Evolutionary conservation across 306 rosid genomes (phyloP).

Genomic region (Prunus kanzakura): DNA sequence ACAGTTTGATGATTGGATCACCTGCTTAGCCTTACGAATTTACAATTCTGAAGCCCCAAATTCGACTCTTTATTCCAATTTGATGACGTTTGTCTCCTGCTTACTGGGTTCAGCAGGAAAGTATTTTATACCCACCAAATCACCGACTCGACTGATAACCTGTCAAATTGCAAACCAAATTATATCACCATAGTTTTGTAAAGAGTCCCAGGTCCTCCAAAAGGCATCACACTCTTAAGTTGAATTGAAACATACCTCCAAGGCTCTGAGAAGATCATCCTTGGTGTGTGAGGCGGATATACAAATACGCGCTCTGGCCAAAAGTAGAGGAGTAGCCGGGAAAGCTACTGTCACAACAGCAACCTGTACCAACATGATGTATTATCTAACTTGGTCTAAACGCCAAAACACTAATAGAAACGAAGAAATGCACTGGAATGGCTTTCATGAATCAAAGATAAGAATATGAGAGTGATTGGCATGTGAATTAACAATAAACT

Average conservation of each 20-base stretch:
- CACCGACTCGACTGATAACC: slow-evolving; percentile 78
- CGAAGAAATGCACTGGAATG: no score
- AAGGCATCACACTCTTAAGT: background rate
- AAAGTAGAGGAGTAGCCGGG: slow-evolving; percentile 76
- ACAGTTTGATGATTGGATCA: background rate
- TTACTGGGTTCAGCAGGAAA: slow-evolving; percentile 67
- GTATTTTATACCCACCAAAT: slow-evolving; percentile 72
- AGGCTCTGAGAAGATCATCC: slow-evolving; percentile 71
- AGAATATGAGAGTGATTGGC: background rate
- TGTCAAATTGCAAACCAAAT: slow-evolving; percentile 14
- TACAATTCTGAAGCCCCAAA: background rate
- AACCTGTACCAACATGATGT: slow-evolving; percentile 35
- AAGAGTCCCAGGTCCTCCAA: background rate
- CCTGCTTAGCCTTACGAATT: background rate
- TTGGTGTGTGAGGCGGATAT: slow-evolving; percentile 82
- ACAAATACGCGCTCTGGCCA: slow-evolving; percentile 78
- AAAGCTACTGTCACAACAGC: slow-evolving; percentile 82
- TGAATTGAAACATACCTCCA: slow-evolving; percentile 45
- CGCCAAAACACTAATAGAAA: background rate
- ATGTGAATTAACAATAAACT: slow-evolving; percentile 19
- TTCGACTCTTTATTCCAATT: slow-evolving; percentile 18
- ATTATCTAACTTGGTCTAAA: background rate
- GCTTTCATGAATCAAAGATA: no score
- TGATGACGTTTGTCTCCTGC: slow-evolving; percentile 26
- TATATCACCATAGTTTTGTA: background rate